Base-by-base conservation (phyloP, 1,139 yeast genomes). In the Yamadazyma membranifaciens region DNA sequence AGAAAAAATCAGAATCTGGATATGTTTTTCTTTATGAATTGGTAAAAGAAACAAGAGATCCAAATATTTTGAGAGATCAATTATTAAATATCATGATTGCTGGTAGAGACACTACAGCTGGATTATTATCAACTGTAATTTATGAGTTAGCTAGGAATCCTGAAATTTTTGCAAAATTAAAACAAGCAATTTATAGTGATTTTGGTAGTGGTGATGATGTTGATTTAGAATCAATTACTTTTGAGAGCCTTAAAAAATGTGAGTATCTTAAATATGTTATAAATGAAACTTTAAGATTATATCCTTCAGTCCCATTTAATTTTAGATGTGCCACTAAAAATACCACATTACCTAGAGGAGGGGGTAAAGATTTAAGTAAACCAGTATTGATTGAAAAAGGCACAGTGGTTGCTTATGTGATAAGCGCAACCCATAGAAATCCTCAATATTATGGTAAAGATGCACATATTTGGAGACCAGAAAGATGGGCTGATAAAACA, bases 221-320 rank as follows among this genome's bases (percentile, higher is more conserved):
- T 9, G 39, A 45, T 16, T 31, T 56, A 6, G 49, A 49, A 10
- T 52, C 51, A 4, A 65, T 73, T 40, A 63, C 78, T 5, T 78
- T 77, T 49, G 81, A 76, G 51, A 57, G 71, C 5, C 65, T 78
- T 47, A 33, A 75, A 55, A 62, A 64, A 42, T 70, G 75, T 52
- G 65, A 62, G 35, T 74, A 73, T 49, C 62, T 75, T 45, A 63
- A 65, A 60, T 71, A 28, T 37, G 69, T 75, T 32, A 52, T 79
- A 34, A 75, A 75, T 51, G 84, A 79, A 56, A 61, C 65, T 5
- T 67, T 79, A 45, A 65, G 83, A 47, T 54, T 78, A 48, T 78
- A 76, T 49, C 84, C 83, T 10, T 65, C 76, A 5, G 83, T 79
- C 20, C 83, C 83, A 20, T 53, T 63, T 35, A 79, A 79, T 51